These are phyloP conservation scores for Flaveria bidentis DNA, from an alignment of 129 eudicot genomes.

Conservation along the genomic window DNA sequence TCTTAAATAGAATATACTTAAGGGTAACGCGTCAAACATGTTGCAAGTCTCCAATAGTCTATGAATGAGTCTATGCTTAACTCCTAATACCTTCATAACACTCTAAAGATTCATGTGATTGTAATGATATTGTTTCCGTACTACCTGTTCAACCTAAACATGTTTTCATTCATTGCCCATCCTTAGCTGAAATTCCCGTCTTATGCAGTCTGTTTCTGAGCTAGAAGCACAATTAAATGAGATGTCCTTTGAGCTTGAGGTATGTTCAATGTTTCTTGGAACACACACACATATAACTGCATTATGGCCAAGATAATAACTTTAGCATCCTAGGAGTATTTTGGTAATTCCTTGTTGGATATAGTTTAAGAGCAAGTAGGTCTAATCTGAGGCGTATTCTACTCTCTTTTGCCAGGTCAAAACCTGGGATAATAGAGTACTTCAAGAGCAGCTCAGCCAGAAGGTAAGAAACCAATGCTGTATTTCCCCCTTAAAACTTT, in stretches of 20 bases:
- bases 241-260: constrained; percentile 98
- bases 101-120: not conserved
- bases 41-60: not conserved
- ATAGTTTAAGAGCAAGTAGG: not conserved
- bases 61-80: not conserved
- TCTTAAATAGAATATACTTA: not conserved
- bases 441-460: constrained; percentile 88
- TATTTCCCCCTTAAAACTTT: not conserved
- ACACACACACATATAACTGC: not conserved
- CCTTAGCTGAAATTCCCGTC: constrained; percentile 18
- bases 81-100: not conserved
- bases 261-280: constrained; percentile 23
- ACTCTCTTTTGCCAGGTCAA: constrained; percentile 58
- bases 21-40: not conserved
- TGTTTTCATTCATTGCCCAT: constrained; percentile 15
- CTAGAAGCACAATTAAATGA: constrained; percentile 75
- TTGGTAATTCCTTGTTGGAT: not conserved
- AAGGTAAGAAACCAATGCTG: constrained; percentile 48
- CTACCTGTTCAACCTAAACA: not conserved
- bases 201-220: constrained; percentile 69
- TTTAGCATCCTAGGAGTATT: constrained; percentile 10
- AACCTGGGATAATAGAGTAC: constrained; percentile 82
- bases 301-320: not conserved
- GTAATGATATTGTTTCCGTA: not conserved
- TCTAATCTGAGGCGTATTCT: constrained; percentile 18